Base-by-base conservation (phyloP, 805 yeast species). In the Zygoascus tannicola region DNA sequence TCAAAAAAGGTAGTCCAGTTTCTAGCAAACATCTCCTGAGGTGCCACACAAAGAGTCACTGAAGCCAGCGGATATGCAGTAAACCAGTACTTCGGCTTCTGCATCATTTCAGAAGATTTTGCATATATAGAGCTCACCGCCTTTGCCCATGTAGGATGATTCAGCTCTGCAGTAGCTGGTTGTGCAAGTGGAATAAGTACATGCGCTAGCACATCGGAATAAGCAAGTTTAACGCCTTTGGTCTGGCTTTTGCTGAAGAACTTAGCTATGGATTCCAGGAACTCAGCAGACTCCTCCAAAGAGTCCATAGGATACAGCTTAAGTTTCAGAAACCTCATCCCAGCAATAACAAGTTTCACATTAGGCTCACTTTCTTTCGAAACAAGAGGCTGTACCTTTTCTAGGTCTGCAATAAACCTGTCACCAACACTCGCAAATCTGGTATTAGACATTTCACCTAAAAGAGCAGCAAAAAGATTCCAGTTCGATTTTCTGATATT, bases 271-370 rank as follows among this genome's bases (percentile, higher is more conserved):
- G 95, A 84, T 49, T 79, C 81, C 49, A 90, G 65, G 56, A 90
- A 92, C 49, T 86, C 95, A 0, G 97, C 95, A 51, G 88, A 76
- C 53, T 92, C 97, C 62, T 92, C 99, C 55, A 94, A 81, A 32
- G 71, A 74, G 47, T 92, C 97, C 51, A 90, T 69, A 0, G 98
- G 97, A 51, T 84, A 84, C 51, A 87, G 81, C 40, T 80, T 78
- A 40, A 92, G 66, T 48, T 76, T 77, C 42, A 92, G 63, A 55
- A 85, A 83, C 53, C 92, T 70, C 97, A 94, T 92, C 3, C 97
- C 97, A 55, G 85, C 81, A 26, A 94, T 83, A 39, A 92, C 65
- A 37, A 88, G 64, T 56, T 81, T 84, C 4, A 83, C 69, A 32
- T 76, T 71, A 1, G 87, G 78, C 49, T 78, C 83, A 32, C 65